These are phyloP conservation scores for Cubamyces lactineus DNA, from an alignment of 768 basidiomycete species.

Conservation along the genomic window DNA sequence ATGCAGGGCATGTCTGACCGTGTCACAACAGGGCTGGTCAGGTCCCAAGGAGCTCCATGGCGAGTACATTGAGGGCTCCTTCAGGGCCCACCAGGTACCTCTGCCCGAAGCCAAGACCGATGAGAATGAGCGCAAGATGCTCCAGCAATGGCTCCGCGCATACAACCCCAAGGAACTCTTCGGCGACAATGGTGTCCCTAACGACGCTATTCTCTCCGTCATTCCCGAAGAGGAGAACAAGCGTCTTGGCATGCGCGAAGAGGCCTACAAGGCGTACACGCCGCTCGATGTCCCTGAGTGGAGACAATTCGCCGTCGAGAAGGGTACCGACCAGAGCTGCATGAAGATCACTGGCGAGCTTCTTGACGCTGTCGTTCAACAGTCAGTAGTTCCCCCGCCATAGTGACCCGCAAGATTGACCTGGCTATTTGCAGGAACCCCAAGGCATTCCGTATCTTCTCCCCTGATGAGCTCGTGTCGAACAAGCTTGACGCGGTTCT, in stretches of 20 bases:
- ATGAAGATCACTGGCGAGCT: conserved; percentile 73
- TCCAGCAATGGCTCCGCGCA: conserved; percentile 74
- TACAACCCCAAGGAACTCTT: conserved; percentile 76
- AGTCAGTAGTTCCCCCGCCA: conserved; percentile 41
- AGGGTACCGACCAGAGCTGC: conserved; percentile 67
- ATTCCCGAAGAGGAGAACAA: conserved; percentile 55
- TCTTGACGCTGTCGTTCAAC: conserved; percentile 56
- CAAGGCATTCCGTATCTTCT: conserved; percentile 82
- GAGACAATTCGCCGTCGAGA: conserved; percentile 53
- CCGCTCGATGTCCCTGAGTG: conserved; percentile 71
- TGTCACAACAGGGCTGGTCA: conserved; percentile 52
- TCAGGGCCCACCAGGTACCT: conserved; percentile 88
- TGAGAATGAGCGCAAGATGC: conserved; percentile 58
- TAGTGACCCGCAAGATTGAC: background rate
- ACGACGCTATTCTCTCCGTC: conserved; percentile 57
- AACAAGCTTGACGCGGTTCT: conserved; percentile 89
- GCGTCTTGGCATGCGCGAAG: conserved; percentile 66
- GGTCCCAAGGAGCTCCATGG: conserved; percentile 69
- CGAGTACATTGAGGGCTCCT: conserved; percentile 80
- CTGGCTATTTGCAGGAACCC: conserved; percentile 57
- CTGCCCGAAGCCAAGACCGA: conserved; percentile 72
- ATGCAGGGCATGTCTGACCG: background rate
- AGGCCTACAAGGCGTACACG: conserved; percentile 63
- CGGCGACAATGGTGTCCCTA: conserved; percentile 53
- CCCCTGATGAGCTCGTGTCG: conserved; percentile 84